Conservation (phyloP, 345 rosid species). For the Acer negundo region DNA sequence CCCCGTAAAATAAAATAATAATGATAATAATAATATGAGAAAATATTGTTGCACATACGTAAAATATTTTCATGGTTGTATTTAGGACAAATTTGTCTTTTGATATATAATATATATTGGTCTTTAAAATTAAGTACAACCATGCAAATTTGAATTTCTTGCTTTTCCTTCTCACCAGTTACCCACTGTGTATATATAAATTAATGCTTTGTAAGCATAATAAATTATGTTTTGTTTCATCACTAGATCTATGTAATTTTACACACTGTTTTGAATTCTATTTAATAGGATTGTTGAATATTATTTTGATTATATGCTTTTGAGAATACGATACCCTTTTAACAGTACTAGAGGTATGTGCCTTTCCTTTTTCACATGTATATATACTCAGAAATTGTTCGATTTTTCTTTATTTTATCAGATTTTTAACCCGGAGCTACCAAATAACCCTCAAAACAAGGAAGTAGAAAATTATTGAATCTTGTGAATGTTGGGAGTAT, state of each 20-base stretch:
- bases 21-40: not conserved
- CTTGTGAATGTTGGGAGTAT: not conserved
- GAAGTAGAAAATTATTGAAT: not conserved
- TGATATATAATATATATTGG: not conserved
- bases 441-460: too few relatives aligned
- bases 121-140: slow-evolving; percentile 14
- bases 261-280: not conserved
- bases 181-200: not conserved
- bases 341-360: not conserved
- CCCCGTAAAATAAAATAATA: not conserved
- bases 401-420: too few relatives aligned
- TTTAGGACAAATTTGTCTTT: slow-evolving; percentile 15
- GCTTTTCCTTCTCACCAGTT: not conserved
- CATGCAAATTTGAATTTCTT: slow-evolving; percentile 9
- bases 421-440: not conserved
- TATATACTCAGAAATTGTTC: not conserved
- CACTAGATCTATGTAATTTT: not conserved
- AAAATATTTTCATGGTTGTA: slow-evolving; percentile 6
- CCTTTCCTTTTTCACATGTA: not conserved
- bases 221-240: not conserved
- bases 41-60: slow-evolving; percentile 3
- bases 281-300: not conserved
- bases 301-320: not conserved
- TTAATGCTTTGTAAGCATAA: not conserved
- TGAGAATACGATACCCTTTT: slow-evolving; percentile 11